Evolutionary conservation across 495 filamentous ascomycete species (phyloP), one percentile per base, ranked within the genome.

Genomic region (Hypomontagnella submonticulosa): DNA sequence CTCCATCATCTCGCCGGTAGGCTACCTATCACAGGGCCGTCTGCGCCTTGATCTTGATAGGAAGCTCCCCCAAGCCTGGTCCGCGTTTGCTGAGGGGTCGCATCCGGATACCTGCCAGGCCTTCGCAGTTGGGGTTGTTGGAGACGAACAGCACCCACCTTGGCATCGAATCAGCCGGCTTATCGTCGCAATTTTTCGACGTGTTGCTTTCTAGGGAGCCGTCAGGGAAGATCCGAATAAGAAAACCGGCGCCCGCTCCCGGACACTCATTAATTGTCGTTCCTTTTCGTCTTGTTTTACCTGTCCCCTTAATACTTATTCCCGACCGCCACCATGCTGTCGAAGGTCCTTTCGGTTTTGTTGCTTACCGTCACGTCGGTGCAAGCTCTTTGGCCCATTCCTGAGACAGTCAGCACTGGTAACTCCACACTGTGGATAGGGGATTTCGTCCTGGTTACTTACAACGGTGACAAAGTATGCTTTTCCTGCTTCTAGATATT

Each of bases 381-480:
- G 59, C 71, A 75, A 6, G 88, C 87, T 0, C 73, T 90, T 49
- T 90, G 88, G 88, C 88, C 88, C 2, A 75, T 83, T 6, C 88
- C 88, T 9, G 64, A 73, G 38, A 78, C 68, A 44, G 81, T 82
- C 66, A 78, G 75, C 48, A 82, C 76, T 54, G 88, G 88, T 7
- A 76, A 76, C 58, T 77, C 78, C 3, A 78, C 81, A 13, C 61
- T 89, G 34, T 90, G 82, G 79, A 84, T 90, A 53, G 71, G 79
- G 41, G 72, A 82, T 16, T 72, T 79, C 55, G 72, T 88, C 10
- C 34, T 77, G 12, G 76, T 89, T 49, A 82, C 78, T 23, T 89
- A 88, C 67, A 85, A 86, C 71, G 81, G 82, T 62, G 74, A 69
- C 73, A 71, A 59, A 71, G 84, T 85, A 87, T 73, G 83, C 71